Conservation (phyloP, 305 asterid species). For the Rubia occidens region DNA sequence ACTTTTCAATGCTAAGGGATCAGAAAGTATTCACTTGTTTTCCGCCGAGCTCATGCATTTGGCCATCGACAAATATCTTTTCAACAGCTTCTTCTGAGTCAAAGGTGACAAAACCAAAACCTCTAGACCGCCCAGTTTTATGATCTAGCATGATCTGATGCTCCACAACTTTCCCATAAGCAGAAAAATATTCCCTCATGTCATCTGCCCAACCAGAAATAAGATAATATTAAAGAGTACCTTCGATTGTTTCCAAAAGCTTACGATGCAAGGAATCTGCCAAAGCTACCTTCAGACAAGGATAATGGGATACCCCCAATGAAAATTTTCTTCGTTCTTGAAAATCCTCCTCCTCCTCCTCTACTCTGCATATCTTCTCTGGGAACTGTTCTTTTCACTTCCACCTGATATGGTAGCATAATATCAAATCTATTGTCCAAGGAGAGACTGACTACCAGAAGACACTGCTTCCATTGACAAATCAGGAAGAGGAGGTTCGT, state of each 20-base stretch:
- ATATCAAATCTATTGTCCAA: not conserved
- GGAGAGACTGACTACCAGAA: not conserved
- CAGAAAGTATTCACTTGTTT: slow-evolving; percentile 54
- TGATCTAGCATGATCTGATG: slow-evolving; percentile 80
- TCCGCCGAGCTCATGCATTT: slow-evolving; percentile 86
- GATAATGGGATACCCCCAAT: slow-evolving; percentile 82
- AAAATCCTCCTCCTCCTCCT: slow-evolving; percentile 36
- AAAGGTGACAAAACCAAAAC: slow-evolving; percentile 91
- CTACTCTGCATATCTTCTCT: slow-evolving; percentile 66
- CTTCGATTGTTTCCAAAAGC: slow-evolving; percentile 5
- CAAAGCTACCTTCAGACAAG: slow-evolving; percentile 54
- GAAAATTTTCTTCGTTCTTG: slow-evolving; percentile 77
- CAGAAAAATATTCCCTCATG: slow-evolving; percentile 71
- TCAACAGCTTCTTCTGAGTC: slow-evolving; percentile 85
- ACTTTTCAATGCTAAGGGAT: not conserved
- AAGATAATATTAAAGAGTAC: slow-evolving; percentile 3
- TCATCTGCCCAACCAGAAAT: slow-evolving; percentile 40
- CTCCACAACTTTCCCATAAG: slow-evolving; percentile 69
- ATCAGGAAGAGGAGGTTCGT: slow-evolving; percentile 13
- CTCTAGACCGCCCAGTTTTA: slow-evolving; percentile 65
- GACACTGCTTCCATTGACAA: not conserved
- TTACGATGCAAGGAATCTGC: slow-evolving; percentile 1
- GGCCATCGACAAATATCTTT: slow-evolving; percentile 68
- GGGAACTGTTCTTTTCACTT: slow-evolving; percentile 90
- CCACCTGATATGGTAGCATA: slow-evolving; percentile 43